Base-by-base conservation (phyloP, 345 rosid species). In the Aegle marmelos region DNA sequence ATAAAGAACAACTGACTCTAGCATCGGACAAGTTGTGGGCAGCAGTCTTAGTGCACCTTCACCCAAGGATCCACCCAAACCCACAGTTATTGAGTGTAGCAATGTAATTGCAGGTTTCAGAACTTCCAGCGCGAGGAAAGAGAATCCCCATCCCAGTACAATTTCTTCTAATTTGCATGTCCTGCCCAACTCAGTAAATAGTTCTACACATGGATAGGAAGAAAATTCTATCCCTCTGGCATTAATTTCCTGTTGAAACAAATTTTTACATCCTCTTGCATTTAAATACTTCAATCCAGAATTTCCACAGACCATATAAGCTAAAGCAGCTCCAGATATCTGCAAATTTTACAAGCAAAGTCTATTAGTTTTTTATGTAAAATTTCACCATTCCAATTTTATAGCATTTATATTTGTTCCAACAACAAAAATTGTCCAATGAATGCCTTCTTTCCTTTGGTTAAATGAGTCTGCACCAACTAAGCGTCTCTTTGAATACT, bases 121-220 rank as follows among this genome's bases (percentile, higher is more conserved):
- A 83, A 82, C 78, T 86, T 77, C 89, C 13, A 94, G 77, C 28
- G 89, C 84, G 72, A 83, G 78, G 57, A 72, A 85, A 76, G 91
- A 79, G 78, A 92, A 85, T 4, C 98, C 95, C 98, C 97, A 94
- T 60, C 97, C 97, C 13, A 92, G 74, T 31, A 87, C 83, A 83
- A 92, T 85, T 76, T 88, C 89, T 85, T 87, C 84, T 83, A 94
- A 77, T 77, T 68, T 81, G 88, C 82, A 83, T 71, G 81, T 84
- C 83, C 81, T 85, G 31, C 89, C 86, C 58, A 90, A 66, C 79
- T 70, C 84, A 21, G 74, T 22, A 74, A 81, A 87, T 65, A 86
- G 70, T 21, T 86, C 90, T 72, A 64, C 72, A 65, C 78, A 31
- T 56, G 82, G 36, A 76, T 30, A 68, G 70, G 80, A 82, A 45